Percentiles rank a stretch among this genome's conserved stretches.
phyloP scores from a whole-genome alignment of 768 basidiomycete genomes.

The Tephrocybe rancida region DNA sequence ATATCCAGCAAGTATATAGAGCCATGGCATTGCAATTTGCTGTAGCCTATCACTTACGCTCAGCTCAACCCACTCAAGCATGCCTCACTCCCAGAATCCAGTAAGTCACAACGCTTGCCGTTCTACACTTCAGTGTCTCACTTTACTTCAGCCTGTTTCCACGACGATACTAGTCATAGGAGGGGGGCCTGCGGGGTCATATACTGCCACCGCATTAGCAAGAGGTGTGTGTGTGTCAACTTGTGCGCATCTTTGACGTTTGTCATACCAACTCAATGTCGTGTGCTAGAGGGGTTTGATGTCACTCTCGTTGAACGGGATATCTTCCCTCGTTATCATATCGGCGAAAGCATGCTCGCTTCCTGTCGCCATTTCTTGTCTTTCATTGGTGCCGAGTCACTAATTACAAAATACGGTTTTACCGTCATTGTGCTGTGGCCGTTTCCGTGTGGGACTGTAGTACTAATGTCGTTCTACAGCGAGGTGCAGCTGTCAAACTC shows the following conservation, averaged over 20 bases:
- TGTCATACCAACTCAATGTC: too few species aligned
- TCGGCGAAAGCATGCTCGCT: conserved; percentile 64
- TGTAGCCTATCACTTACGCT: too few species aligned
- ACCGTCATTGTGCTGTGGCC: conserved; percentile 42
- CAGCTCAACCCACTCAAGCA: too few species aligned
- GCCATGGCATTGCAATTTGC: too few species aligned
- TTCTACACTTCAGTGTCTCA: too few species aligned
- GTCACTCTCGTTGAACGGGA: conserved; percentile 56
- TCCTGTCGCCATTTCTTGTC: conserved; percentile 60
- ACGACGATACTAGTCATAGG: conserved; percentile 50
- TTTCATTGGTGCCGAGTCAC: conserved; percentile 60
- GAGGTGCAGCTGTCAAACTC: conserved; percentile 65
- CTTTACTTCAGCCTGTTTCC: too few species aligned
- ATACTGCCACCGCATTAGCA: conserved; percentile 58
- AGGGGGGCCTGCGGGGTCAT: conserved; percentile 60
- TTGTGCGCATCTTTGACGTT: too few species aligned
- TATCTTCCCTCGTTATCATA: conserved; percentile 58
- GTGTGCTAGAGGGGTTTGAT: conserved; percentile 54
- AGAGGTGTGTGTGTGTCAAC: too few species aligned
- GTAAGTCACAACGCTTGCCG: too few species aligned
- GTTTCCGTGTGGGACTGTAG: not conserved
- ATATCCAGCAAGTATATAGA: too few species aligned
- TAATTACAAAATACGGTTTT: conserved; percentile 52
- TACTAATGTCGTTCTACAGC: conserved; percentile 31
- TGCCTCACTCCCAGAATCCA: too few species aligned